Percentiles rank a stretch among this genome's conserved stretches.
These are phyloP conservation scores for Russula virescens DNA, from an alignment of 768 basidiomycete genomes.

Conservation along the genomic window DNA sequence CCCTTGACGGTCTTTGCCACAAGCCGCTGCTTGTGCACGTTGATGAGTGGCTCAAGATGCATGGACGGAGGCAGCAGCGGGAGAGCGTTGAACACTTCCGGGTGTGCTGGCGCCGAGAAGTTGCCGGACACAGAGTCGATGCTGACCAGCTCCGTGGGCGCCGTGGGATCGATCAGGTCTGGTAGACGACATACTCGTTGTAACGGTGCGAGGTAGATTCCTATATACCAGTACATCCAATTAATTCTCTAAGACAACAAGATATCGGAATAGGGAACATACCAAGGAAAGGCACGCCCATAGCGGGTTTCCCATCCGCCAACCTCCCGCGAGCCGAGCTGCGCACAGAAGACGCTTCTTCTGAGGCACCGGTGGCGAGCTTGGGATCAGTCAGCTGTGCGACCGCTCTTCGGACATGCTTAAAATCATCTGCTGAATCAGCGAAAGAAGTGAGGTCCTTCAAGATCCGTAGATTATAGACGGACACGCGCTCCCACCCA, in stretches of 20 bases:
- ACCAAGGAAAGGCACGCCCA: constrained; percentile 85
- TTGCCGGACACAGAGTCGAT: constrained; percentile 57
- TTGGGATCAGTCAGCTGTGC: constrained; percentile 62
- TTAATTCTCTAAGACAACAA: not conserved
- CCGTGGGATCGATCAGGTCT: constrained; percentile 77
- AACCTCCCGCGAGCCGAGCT: constrained; percentile 34
- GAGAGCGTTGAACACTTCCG: constrained; percentile 73
- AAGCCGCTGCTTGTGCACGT: constrained; percentile 81
- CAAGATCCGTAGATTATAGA: constrained; percentile 69
- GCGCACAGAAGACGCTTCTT: constrained; percentile 40
- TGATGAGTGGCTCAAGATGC: constrained; percentile 80
- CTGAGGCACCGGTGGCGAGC: constrained; percentile 48
- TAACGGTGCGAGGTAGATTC: constrained; percentile 72
- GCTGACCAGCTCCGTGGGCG: constrained; percentile 61
- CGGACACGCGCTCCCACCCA: constrained; percentile 60
- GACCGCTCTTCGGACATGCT: constrained; percentile 61
- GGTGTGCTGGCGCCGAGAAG: constrained; percentile 65
- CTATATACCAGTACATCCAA: constrained; percentile 32
- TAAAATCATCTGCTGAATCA: constrained; percentile 62
- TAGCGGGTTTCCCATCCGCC: constrained; percentile 41
- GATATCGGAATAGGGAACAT: constrained; percentile 24
- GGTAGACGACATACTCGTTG: constrained; percentile 61
- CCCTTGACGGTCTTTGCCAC: constrained; percentile 78
- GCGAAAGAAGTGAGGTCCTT: constrained; percentile 65
- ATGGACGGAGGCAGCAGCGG: constrained; percentile 69